Base-by-base conservation (phyloP, 2,329 filamentous ascomycete genomes). In the Colletotrichum orbiculare region DNA sequence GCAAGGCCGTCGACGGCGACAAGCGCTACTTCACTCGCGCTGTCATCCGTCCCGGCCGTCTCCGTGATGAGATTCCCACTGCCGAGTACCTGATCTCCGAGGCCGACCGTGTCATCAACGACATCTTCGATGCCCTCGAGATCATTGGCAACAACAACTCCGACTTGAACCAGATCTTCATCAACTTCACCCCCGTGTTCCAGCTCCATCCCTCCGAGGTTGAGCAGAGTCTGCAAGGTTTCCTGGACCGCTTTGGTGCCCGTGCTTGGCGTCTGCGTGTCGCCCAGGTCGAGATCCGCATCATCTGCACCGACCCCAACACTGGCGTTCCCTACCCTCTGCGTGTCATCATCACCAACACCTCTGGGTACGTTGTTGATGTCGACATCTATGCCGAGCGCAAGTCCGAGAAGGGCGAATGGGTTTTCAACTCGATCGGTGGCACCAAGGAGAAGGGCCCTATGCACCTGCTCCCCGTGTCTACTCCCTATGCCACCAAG, bases 111-210 rank as follows among this genome's bases (percentile, higher is more conserved):
- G 86, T 98, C 72, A 94, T 99, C 87, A 98, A 93, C 77, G 96
- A 99, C 76, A 98, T 99, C 74, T 89, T 98, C 56, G 96, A 99
- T 76, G 96, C 96, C 48, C 85, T 99, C 64, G 96, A 99, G 85
- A 97, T 99, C 73, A 96, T 97, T 75, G 96, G 96, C 75, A 97
- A 97, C 86, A 98, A 97, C 84, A 96, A 97, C 83, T 97, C 96
- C 55, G 96, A 99, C 85, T 87, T 99, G 76, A 99, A 99, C 85
- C 96, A 99, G 83, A 96, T 99, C 86, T 99, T 99, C 85, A 96
- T 99, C 86, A 98, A 99, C 87, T 99, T 99, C 83, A 96, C 93
- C 0, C 93, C 94, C 9, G 92, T 97, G 64, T 98, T 99, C 89
- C 93, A 94, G 76, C 88, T 99, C 53, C 86, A 93, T 74, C 94